phyloP scores from a whole-genome alignment of 78 protist species.

The Protostelium mycophagum region DNA sequence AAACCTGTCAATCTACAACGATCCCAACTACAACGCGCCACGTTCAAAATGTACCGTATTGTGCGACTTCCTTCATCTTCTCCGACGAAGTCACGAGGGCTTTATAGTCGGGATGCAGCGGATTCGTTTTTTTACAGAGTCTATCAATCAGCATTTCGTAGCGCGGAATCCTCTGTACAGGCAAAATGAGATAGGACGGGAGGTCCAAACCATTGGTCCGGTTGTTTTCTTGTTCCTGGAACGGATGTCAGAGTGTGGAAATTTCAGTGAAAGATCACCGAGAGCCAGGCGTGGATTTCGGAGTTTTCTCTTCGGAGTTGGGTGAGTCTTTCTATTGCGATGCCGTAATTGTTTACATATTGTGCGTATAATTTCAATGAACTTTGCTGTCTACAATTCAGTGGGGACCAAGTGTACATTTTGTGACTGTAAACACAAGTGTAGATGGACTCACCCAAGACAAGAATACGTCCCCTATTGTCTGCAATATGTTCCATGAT shows the following conservation, averaged over 20 bases:
- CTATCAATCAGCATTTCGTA: not conserved
- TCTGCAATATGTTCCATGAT: not conserved
- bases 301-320: not conserved
- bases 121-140: not conserved
- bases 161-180: not conserved
- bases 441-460: not conserved
- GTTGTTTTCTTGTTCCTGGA: not conserved
- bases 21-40: not conserved
- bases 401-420: not conserved
- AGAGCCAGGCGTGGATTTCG: not conserved
- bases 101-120: not conserved
- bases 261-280: not conserved
- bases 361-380: not conserved
- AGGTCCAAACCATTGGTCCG: not conserved
- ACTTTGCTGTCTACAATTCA: not conserved
- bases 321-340: not conserved
- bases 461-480: not conserved
- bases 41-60: not conserved
- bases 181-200: not conserved
- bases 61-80: not conserved
- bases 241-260: not conserved
- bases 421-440: not conserved
- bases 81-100: not conserved
- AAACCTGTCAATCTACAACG: not conserved
- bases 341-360: not conserved